Base-by-base conservation (phyloP, 2,329 filamentous ascomycete species). In the Byssochlamys sp. region DNA sequence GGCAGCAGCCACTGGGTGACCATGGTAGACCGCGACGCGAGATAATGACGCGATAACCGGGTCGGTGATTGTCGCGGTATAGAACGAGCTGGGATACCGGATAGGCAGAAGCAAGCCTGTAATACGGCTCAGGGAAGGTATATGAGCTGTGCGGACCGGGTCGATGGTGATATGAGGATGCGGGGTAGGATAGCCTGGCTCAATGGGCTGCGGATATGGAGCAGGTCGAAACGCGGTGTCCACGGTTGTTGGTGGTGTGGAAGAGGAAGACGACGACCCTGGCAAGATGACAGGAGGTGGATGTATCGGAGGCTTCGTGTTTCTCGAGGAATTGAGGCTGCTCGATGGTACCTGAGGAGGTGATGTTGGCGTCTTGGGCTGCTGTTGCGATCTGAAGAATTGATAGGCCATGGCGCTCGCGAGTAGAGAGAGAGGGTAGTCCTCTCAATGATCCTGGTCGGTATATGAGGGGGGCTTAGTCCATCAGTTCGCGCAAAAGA, bases 51-150 rank as follows among this genome's bases (percentile, higher is more conserved):
- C 73, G 56, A 77, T 73, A 51, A 80, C 68, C 2, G 78, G 74
- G 57, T 85, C 82, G 2, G 78, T 77, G 66, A 85, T 75, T 48
- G 79, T 83, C 59, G 83, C 81, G 24, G 77, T 78, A 73, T 83
- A 87, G 75, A 86, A 86, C 19, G 75, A 77, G 52, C 80, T 77
- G 2, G 81, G 79, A 65, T 87, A 87, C 55, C 81, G 77, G 57
- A 86, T 81, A 5, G 84, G 84, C 1, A 87, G 75, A 1, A 84
- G 77, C 3, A 84, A 71, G 56, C 77, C 74, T 54, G 81, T 84
- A 29, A 86, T 78, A 19, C 80, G 80, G 64, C 79, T 81, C 67
- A 85, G 77, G 6, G 78, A 77, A 24, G 78, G 76, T 39, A 86
- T 74, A 64, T 83, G 78, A 26, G 75, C 74, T 35, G 76, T 75